A percentile compares a stretch with the other conserved stretches of the same genome.
Evolutionary conservation across 352 stramenopile species (phyloP).

Genomic region (Globisporangium lucens): DNA sequence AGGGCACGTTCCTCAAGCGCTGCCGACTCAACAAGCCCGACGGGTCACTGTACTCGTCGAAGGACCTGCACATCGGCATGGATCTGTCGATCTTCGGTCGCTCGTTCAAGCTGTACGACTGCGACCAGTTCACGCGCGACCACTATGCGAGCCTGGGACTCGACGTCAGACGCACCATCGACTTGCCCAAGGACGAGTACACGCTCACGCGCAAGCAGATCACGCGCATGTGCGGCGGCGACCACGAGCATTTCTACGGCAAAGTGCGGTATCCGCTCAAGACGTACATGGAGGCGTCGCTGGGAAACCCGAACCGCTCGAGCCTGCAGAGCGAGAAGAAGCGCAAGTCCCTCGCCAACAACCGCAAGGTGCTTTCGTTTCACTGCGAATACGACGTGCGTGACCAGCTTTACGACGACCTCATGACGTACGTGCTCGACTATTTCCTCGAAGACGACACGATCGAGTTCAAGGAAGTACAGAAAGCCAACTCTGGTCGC

Average conservation of each 20-base stretch:
- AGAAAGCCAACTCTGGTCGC: conserved; percentile 74
- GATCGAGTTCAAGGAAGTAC: conserved; percentile 86
- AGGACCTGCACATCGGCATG: conserved; percentile 63
- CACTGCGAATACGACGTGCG: conserved; percentile 83
- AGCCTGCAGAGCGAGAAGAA: conserved; percentile 72
- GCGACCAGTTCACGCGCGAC: conserved; percentile 67
- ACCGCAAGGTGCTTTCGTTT: conserved; percentile 85
- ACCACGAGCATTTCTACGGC: conserved; percentile 72
- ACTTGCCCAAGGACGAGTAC: conserved; percentile 81
- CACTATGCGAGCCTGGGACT: conserved; percentile 47
- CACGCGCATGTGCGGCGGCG: conserved; percentile 62
- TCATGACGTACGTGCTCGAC: conserved; percentile 76
- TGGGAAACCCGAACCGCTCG: conserved; percentile 70
- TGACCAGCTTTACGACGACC: conserved; percentile 74
- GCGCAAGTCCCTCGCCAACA: conserved; percentile 85
- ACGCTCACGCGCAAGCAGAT: conserved; percentile 77
- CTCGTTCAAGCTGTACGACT: conserved; percentile 76
- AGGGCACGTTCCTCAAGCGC: conserved; percentile 86
- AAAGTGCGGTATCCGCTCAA: conserved; percentile 78
- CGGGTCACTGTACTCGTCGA: conserved; percentile 42
- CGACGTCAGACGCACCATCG: conserved; percentile 46
- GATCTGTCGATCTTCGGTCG: conserved; percentile 74
- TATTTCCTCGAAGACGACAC: conserved; percentile 90
- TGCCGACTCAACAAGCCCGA: conserved; percentile 60
- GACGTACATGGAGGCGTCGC: conserved; percentile 80